A percentile compares a stretch with the other conserved stretches of the same genome.
These are phyloP conservation scores for Irpex sp. DNA, from an alignment of 1,284 basidiomycete species.

Conservation along the genomic window DNA sequence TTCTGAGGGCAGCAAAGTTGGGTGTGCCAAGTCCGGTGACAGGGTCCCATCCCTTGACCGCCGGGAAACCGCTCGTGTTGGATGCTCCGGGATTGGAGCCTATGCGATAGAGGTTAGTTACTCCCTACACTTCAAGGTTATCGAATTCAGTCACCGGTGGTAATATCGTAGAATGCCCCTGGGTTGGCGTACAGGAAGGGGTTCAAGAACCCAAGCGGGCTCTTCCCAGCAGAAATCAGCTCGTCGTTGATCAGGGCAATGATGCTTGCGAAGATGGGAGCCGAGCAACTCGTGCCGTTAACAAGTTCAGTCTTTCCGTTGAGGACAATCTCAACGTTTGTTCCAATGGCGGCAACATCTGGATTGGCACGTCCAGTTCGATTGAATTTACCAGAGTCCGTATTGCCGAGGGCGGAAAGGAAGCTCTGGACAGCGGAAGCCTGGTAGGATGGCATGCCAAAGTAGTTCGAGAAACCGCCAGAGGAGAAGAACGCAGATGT, in stretches of 20 bases:
- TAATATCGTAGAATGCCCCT: conserved; percentile 19
- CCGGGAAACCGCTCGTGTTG: not conserved
- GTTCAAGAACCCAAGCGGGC: conserved; percentile 57
- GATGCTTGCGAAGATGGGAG: conserved; percentile 44
- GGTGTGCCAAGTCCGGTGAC: conserved; percentile 34
- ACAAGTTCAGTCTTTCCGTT: conserved; percentile 33
- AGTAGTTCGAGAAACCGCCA: conserved; percentile 12
- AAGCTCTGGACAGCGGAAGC: not conserved
- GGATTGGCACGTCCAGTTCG: conserved; percentile 19
- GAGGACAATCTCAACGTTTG: conserved; percentile 14
- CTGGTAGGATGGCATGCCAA: conserved; percentile 5
- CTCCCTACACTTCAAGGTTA: not conserved
- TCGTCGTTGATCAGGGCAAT: conserved; percentile 61
- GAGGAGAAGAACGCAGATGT: conserved; percentile 4
- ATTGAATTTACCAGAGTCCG: conserved; percentile 5
- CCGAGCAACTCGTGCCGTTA: conserved; percentile 33
- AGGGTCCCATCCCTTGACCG: conserved; percentile 2
- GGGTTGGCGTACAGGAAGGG: conserved; percentile 44
- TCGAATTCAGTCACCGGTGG: not conserved
- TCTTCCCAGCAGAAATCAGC: conserved; percentile 35
- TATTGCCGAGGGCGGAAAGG: conserved; percentile 4
- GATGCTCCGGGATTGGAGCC: not conserved
- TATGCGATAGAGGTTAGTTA: not conserved
- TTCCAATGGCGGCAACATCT: conserved; percentile 26
- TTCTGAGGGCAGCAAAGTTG: conserved; percentile 27